Base-by-base conservation (phyloP, 2,329 filamentous ascomycete species). In the Fusarium azukiicola region DNA sequence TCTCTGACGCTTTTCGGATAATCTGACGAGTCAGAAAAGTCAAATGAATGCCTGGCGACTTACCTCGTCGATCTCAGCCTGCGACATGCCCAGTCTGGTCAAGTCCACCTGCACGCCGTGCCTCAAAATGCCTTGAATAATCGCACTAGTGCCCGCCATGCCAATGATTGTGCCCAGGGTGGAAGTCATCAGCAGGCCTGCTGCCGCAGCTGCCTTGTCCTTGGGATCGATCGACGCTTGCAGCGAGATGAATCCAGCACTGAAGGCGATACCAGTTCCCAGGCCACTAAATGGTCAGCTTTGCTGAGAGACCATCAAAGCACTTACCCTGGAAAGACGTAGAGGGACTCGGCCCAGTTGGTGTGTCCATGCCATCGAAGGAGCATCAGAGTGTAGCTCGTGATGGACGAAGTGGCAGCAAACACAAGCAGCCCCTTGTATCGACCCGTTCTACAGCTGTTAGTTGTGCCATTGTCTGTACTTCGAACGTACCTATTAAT, bases 361-460 rank as follows among this genome's bases (percentile, higher is more conserved):
- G 93, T 95, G 44, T 92, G 76, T 0, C 93, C 94, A 16, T 91
- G 89, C 94, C 94, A 96, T 32, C 90, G 87, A 2, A 93, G 80
- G 13, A 92, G 84, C 6, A 95, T 88, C 0, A 94, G 84, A 0
- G 87, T 63, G 74, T 95, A 94, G 10, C 90, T 88, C 2, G 90
- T 70, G 0, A 90, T 89, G 0, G 92, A 90, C 2, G 90, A 85
- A 0, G 92, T 67, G 0, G 91, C 90, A 0, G 92, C 90, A 1
- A 92, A 67, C 1, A 92, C 87, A 0, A 93, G 87, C 1, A 94
- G 87, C 0, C 84, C 77, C 74, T 94, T 95, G 83, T 95, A 95
- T 2, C 89, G 88, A 0, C 94, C 94, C 0, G 93, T 95, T 27
- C 90, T 91, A 40, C 4, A 13, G 44, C 14, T 1, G 46, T 77